Conservation (phyloP, 2,329 filamentous ascomycete species). For the Pyrenophora seminiperda region DNA sequence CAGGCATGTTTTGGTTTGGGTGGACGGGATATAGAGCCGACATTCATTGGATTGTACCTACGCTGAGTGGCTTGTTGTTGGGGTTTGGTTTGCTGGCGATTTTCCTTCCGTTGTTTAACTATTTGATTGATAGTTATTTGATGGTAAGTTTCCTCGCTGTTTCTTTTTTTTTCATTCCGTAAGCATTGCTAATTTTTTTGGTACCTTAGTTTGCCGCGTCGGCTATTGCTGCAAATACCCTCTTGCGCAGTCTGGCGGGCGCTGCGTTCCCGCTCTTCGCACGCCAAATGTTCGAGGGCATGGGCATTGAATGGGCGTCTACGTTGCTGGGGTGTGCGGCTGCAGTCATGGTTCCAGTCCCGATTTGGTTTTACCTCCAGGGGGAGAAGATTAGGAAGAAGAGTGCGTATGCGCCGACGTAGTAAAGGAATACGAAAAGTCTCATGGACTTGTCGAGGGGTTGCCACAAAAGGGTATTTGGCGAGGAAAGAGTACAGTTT, state of each 20-base stretch:
- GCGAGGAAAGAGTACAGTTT: too few species aligned
- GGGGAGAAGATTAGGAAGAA: constrained; percentile 53
- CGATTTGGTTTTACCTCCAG: constrained; percentile 51
- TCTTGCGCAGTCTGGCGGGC: constrained; percentile 58
- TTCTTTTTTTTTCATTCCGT: neutral
- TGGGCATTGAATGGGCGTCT: constrained; percentile 56
- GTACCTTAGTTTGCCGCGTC: constrained; percentile 56
- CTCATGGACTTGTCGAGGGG: too few species aligned
- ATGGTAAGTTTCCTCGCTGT: constrained; percentile 49
- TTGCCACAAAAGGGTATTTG: too few species aligned
- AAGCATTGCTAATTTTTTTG: constrained; percentile 16
- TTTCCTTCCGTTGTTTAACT: constrained; percentile 64
- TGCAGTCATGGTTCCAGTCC: constrained; percentile 52
- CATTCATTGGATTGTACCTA: constrained; percentile 52
- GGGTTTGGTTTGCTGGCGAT: constrained; percentile 64
- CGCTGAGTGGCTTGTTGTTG: constrained; percentile 56
- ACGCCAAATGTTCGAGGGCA: constrained; percentile 60
- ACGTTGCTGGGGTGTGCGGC: constrained; percentile 54
- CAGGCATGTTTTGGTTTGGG: constrained; percentile 48
- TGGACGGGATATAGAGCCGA: constrained; percentile 52
- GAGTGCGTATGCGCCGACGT: constrained; percentile 52
- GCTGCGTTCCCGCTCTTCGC: constrained; percentile 61
- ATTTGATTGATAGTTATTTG: constrained; percentile 65
- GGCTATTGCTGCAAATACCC: constrained; percentile 62
- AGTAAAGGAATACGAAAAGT: neutral